These are phyloP conservation scores for Wallemia ichthyophaga DNA, from an alignment of 1,284 basidiomycete genomes.

Conservation along the genomic window DNA sequence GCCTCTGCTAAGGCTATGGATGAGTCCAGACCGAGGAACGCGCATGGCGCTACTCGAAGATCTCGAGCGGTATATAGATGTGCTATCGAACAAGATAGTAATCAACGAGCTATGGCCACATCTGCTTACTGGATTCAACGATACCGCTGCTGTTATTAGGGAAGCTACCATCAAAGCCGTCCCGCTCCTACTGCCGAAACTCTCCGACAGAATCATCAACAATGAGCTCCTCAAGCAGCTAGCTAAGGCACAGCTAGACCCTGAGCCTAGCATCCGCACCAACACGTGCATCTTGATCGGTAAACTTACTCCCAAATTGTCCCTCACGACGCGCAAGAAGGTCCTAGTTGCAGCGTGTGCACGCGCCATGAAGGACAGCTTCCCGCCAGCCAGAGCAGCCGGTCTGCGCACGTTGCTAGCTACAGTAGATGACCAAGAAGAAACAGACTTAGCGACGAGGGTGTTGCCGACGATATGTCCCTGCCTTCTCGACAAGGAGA, in stretches of 20 bases:
- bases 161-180: constrained; percentile 82
- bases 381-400: constrained; percentile 75
- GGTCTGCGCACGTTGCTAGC: constrained; percentile 91
- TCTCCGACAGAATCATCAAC: constrained; percentile 74
- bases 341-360: constrained; percentile 86
- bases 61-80: constrained; percentile 52
- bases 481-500: constrained; percentile 61
- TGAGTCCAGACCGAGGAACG: constrained; percentile 66
- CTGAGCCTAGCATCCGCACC: constrained; percentile 78
- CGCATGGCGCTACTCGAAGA: constrained; percentile 78
- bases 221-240: constrained; percentile 81
- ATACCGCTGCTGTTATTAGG: constrained; percentile 71
- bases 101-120: constrained; percentile 75
- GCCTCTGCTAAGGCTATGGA: constrained; percentile 52
- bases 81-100: constrained; percentile 55
- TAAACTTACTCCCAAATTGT: constrained; percentile 53
- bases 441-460: constrained; percentile 59
- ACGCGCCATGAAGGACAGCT: constrained; percentile 62
- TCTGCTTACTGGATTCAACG: constrained; percentile 74
- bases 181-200: constrained; percentile 50
- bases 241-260: constrained; percentile 71
- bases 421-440: constrained; percentile 62
- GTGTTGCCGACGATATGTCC: constrained; percentile 61
- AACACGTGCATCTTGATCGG: constrained; percentile 94
- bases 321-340: constrained; percentile 67